Conservation (phyloP, 1,284 basidiomycete species). For the Gymnopus androsaceus region DNA sequence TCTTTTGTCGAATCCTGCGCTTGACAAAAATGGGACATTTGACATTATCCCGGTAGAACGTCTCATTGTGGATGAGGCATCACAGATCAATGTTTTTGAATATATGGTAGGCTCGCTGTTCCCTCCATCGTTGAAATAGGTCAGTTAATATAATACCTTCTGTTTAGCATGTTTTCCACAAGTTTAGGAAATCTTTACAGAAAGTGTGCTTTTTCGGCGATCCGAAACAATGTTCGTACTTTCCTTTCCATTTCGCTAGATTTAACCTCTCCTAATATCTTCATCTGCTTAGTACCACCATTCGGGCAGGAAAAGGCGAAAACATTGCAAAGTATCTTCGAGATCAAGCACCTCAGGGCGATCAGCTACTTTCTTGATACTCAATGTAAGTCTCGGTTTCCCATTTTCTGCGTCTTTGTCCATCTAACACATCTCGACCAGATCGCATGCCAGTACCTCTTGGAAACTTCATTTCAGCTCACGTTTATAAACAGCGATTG, state of each 20-base stretch:
- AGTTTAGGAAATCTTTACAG: slow-evolving; percentile 30
- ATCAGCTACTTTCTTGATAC: slow-evolving; percentile 42
- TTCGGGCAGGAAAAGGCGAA: slow-evolving; percentile 43
- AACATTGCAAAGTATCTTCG: slow-evolving; percentile 47
- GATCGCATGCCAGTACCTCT: slow-evolving; percentile 53
- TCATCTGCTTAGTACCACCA: slow-evolving; percentile 43
- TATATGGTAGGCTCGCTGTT: slow-evolving; percentile 40
- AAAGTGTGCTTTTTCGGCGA: slow-evolving; percentile 51
- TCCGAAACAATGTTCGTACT: slow-evolving; percentile 44
- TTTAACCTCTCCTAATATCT: background rate
- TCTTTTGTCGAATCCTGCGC: slow-evolving; percentile 42
- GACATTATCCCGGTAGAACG: slow-evolving; percentile 37
- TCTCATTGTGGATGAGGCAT: slow-evolving; percentile 51
- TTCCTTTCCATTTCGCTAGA: background rate
- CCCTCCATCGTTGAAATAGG: slow-evolving; percentile 12
- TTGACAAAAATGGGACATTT: slow-evolving; percentile 35
- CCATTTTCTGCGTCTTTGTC: background rate
- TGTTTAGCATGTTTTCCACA: slow-evolving; percentile 31
- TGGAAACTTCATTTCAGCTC: slow-evolving; percentile 47
- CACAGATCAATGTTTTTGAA: slow-evolving; percentile 47
- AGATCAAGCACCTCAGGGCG: slow-evolving; percentile 41
- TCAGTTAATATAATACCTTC: slow-evolving; percentile 16
- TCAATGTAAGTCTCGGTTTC: slow-evolving; percentile 37
- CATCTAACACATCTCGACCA: slow-evolving; percentile 21
- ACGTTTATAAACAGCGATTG: slow-evolving; percentile 44